Conservation (phyloP, 441 rosid species). For the Euphorbia schlechtendalii region DNA sequence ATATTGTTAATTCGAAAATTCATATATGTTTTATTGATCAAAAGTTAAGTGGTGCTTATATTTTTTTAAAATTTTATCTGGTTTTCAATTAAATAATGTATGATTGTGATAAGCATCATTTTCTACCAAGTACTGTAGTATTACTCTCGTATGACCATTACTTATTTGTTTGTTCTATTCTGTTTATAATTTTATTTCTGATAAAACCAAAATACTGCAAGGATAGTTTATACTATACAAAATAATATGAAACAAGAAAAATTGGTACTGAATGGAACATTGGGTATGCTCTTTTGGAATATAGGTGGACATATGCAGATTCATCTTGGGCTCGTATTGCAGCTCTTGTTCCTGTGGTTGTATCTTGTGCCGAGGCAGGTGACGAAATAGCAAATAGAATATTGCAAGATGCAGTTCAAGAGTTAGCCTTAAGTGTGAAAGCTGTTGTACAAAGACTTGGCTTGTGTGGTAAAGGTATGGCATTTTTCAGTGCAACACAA, state of each 20-base stretch:
- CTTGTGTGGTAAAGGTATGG: constrained; percentile 55
- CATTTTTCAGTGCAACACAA: not conserved
- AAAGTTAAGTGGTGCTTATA: not conserved
- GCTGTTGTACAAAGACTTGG: constrained; percentile 63
- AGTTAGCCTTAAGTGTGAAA: constrained; percentile 67
- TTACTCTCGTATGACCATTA: not conserved
- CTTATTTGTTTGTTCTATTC: not conserved
- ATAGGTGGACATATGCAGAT: constrained; percentile 71
- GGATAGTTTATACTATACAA: not conserved
- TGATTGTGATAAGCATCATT: not conserved
- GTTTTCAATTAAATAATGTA: not conserved
- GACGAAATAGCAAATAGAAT: constrained; percentile 58
- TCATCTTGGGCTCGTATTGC: constrained; percentile 81
- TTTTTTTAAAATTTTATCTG: not conserved
- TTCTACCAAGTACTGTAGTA: not conserved
- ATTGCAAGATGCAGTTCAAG: constrained; percentile 51
- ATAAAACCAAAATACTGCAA: not conserved
- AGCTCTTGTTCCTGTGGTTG: constrained; percentile 64
- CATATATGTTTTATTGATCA: not conserved
- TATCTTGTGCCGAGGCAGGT: constrained; percentile 68
- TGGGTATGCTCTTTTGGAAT: constrained; percentile 17
- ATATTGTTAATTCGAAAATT: not conserved
- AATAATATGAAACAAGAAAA: not conserved
- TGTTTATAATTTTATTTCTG: not conserved
- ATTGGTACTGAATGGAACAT: constrained; percentile 8